Evolutionary conservation across 805 yeast species (phyloP).

Genomic region (Saturnispora saitoi): DNA sequence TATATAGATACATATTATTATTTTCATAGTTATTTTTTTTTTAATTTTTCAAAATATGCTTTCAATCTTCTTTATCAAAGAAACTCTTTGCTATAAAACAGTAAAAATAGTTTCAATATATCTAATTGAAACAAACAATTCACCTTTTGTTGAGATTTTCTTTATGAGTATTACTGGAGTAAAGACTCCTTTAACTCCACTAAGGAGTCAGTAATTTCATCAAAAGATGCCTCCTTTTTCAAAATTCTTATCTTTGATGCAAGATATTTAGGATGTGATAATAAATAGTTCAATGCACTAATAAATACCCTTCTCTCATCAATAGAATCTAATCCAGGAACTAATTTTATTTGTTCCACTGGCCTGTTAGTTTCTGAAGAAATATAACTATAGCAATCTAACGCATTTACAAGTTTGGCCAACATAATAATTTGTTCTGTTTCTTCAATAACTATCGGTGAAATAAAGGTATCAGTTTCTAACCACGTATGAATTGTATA

Average conservation of each 20-base stretch:
- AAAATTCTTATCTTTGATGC: slow-evolving; percentile 59
- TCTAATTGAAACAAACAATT: no score
- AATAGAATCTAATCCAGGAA: slow-evolving; percentile 56
- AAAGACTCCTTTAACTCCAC: slow-evolving; percentile 42
- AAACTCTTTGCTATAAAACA: no score
- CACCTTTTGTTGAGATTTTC: no score
- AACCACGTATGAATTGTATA: slow-evolving; percentile 61
- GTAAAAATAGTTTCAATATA: no score
- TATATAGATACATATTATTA: no score
- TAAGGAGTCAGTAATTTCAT: slow-evolving; percentile 40
- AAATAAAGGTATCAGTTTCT: slow-evolving; percentile 39
- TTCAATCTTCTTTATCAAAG: no score
- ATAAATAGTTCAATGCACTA: slow-evolving; percentile 56
- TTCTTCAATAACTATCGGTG: slow-evolving; percentile 46
- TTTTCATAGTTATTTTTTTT: no score
- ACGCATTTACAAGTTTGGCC: slow-evolving; percentile 44
- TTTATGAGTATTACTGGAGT: slow-evolving; percentile 15
- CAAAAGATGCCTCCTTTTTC: slow-evolving; percentile 45
- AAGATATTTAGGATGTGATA: slow-evolving; percentile 81
- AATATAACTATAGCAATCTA: slow-evolving; percentile 45
- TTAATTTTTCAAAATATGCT: no score
- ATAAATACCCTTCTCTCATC: slow-evolving; percentile 52
- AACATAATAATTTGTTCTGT: slow-evolving; percentile 61
- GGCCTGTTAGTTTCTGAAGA: slow-evolving; percentile 14
- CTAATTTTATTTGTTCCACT: slow-evolving; percentile 17